A percentile compares a stretch with the other conserved stretches of the same genome.
phyloP scores from a whole-genome alignment of 805 yeast species.

The Lipomyces spencermartinsiae region DNA sequence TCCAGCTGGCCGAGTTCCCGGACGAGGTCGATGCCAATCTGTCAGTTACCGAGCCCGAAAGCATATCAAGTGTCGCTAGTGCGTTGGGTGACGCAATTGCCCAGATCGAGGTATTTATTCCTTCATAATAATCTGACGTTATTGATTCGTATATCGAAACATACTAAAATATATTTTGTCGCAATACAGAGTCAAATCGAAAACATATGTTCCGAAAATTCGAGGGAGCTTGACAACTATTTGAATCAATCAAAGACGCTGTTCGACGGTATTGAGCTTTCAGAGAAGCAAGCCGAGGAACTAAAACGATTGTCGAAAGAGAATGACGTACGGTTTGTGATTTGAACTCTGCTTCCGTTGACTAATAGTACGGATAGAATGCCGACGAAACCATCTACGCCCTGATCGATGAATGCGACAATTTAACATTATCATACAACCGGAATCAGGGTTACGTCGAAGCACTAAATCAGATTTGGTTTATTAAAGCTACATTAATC shows the following conservation, averaged over 20 bases:
- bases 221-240: slow-evolving; percentile 27
- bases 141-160: slow-evolving; percentile 3
- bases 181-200: slow-evolving; percentile 23
- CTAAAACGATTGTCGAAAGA: slow-evolving; percentile 17
- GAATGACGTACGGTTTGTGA: slow-evolving; percentile 19
- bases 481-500: slow-evolving; percentile 31
- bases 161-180: not conserved
- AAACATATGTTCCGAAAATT: slow-evolving; percentile 21
- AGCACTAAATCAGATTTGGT: slow-evolving; percentile 33
- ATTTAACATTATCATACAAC: not conserved
- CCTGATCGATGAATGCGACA: slow-evolving; percentile 26
- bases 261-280: slow-evolving; percentile 13
- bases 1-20: slow-evolving; percentile 31
- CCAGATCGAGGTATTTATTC: slow-evolving; percentile 19
- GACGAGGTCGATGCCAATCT: slow-evolving; percentile 24
- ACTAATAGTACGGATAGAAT: slow-evolving; percentile 15
- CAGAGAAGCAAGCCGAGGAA: slow-evolving; percentile 16
- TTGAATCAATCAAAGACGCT: slow-evolving; percentile 19
- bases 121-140: not conserved
- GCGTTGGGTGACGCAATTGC: slow-evolving; percentile 27
- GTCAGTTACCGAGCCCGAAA: slow-evolving; percentile 22
- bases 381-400: slow-evolving; percentile 33
- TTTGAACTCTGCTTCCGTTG: not conserved
- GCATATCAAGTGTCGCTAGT: slow-evolving; percentile 3
- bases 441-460: slow-evolving; percentile 21